A percentile compares a stretch with the other conserved stretches of the same genome.
Conservation (phyloP, 2,329 filamentous ascomycete species). For the Zasmidium cellare region DNA sequence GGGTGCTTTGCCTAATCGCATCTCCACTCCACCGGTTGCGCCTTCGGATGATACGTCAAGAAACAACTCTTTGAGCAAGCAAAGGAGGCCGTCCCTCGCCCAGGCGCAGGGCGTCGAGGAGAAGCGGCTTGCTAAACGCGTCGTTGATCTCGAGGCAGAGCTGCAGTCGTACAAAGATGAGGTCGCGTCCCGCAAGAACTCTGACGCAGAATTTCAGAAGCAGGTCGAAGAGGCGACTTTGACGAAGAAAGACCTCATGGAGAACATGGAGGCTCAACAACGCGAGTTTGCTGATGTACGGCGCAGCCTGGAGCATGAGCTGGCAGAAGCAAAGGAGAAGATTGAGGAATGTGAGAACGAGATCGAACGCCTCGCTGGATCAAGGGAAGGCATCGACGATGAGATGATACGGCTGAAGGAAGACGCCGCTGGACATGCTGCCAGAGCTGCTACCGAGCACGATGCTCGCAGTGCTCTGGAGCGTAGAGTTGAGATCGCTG, state of each 20-base stretch:
- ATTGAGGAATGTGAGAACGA: conserved; percentile 91
- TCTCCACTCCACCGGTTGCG: conserved; percentile 19
- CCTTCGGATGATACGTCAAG: conserved; percentile 25
- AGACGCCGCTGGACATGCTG: conserved; percentile 58
- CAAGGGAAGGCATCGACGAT: conserved; percentile 74
- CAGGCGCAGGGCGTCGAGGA: conserved; percentile 64
- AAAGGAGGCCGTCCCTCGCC: conserved; percentile 60
- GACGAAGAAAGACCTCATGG: conserved; percentile 89
- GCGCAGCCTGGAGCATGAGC: conserved; percentile 77
- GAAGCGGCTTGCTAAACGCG: conserved; percentile 60
- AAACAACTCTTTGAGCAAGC: conserved; percentile 25
- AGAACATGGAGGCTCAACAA: conserved; percentile 91
- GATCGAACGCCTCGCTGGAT: conserved; percentile 79
- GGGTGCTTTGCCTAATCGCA: conserved; percentile 21
- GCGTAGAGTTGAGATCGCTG: conserved; percentile 43
- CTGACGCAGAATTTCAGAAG: conserved; percentile 62
- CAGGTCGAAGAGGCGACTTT: conserved; percentile 84
- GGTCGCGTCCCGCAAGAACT: conserved; percentile 52
- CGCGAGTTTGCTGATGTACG: conserved; percentile 84
- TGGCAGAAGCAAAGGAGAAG: conserved; percentile 71
- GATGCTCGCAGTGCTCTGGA: conserved; percentile 63
- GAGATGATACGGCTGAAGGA: conserved; percentile 66
- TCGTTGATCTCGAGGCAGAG: conserved; percentile 74
- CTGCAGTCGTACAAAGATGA: conserved; percentile 75
- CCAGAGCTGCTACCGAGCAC: conserved; percentile 62